Evolutionary conservation across 495 filamentous ascomycete genomes (phyloP).

Genomic region (Podospora pseudocomata): DNA sequence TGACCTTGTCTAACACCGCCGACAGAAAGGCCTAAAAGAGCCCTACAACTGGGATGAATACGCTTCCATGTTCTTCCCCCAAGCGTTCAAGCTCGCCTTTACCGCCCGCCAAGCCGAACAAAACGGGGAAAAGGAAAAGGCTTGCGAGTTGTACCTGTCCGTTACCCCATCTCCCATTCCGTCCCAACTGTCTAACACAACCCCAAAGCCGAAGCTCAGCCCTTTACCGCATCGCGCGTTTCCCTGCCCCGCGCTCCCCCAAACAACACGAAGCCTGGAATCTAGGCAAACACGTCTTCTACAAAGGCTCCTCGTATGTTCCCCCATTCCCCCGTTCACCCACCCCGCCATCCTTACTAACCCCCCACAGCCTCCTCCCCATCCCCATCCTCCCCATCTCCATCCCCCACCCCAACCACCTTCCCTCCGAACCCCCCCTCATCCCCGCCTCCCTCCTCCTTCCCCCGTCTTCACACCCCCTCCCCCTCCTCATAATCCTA

Average conservation of each 20-base stretch:
- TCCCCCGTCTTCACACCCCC: conserved; percentile 40
- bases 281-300: conserved; percentile 51
- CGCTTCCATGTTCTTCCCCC: conserved; percentile 58
- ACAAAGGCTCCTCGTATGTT: conserved; percentile 32
- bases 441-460: conserved; percentile 61
- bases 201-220: conserved; percentile 51
- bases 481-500: conserved; percentile 62
- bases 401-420: conserved; percentile 54
- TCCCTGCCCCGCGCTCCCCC: conserved; percentile 43
- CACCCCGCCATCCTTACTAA: conserved; percentile 46
- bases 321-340: conserved; percentile 51
- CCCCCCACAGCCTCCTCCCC: conserved; percentile 22
- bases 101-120: conserved; percentile 47
- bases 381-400: conserved; percentile 51
- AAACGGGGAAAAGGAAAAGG: conserved; percentile 41
- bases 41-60: conserved; percentile 57
- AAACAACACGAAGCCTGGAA: conserved; percentile 57
- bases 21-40: conserved; percentile 30
- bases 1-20: neutral
- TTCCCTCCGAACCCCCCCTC: conserved; percentile 19
- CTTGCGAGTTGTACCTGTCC: conserved; percentile 55
- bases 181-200: neutral
- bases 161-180: neutral
- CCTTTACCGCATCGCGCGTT: conserved; percentile 67
- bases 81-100: conserved; percentile 50